These are phyloP conservation scores for Vishniacozyma victoriae DNA, from an alignment of 768 basidiomycete genomes.

Conservation along the genomic window DNA sequence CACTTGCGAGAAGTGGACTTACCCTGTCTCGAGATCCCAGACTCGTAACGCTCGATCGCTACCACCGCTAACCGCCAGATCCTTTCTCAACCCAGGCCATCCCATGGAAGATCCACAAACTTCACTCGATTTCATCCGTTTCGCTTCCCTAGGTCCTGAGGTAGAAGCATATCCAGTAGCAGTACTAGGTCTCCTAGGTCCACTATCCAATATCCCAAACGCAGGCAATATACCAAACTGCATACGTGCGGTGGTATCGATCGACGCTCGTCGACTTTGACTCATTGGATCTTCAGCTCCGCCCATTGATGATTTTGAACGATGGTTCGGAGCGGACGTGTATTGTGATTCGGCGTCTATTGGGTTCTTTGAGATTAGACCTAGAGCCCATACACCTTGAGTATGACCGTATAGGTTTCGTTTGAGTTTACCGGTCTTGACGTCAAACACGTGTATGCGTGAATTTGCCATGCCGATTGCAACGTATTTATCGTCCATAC, in stretches of 20 bases:
- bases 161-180: background rate
- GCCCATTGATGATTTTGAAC: too few species aligned
- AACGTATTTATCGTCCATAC: slow-evolving; percentile 74
- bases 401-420: slow-evolving; percentile 79
- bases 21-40: slow-evolving; percentile 87
- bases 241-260: too few species aligned
- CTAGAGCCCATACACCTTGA: slow-evolving; percentile 86
- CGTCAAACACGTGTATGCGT: slow-evolving; percentile 78
- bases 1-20: slow-evolving; percentile 26
- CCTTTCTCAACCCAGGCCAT: slow-evolving; percentile 72
- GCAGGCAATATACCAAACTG: too few species aligned
- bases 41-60: slow-evolving; percentile 88
- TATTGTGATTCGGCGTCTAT: background rate
- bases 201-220: too few species aligned
- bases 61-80: slow-evolving; percentile 82
- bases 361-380: slow-evolving; percentile 58
- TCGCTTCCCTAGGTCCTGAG: slow-evolving; percentile 6
- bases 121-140: slow-evolving; percentile 49
- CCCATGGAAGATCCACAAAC: slow-evolving; percentile 66
- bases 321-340: background rate
- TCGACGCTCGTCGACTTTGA: too few species aligned
- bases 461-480: slow-evolving; percentile 82
- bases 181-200: slow-evolving; percentile 2
- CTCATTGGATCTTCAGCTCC: too few species aligned
- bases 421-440: slow-evolving; percentile 65